phyloP scores from a whole-genome alignment of 768 basidiomycete genomes.

The Rhodotorula babjevae region DNA sequence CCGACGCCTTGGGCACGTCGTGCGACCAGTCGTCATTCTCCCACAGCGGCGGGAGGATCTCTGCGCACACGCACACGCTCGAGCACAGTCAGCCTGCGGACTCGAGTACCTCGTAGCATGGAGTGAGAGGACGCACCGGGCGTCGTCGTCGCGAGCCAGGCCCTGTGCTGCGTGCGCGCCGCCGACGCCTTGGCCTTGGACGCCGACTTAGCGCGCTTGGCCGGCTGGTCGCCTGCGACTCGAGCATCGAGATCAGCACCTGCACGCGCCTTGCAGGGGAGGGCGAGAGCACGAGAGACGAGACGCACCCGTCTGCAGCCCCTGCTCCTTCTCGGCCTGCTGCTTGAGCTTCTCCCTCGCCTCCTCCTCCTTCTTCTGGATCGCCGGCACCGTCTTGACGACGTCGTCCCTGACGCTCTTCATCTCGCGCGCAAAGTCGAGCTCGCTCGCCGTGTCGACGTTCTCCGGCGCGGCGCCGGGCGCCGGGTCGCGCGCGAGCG shows the following conservation, averaged over 20 bases:
- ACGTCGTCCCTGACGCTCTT: constrained; percentile 66
- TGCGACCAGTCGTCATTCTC: constrained; percentile 12
- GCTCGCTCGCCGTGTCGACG: constrained; percentile 69
- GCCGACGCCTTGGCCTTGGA: not conserved
- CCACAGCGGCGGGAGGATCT: constrained; percentile 36
- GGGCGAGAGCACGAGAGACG: no score
- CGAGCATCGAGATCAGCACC: no score
- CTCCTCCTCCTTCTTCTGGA: constrained; percentile 30
- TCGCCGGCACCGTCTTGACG: constrained; percentile 44
- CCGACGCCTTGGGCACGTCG: not conserved
- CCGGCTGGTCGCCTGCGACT: not conserved
- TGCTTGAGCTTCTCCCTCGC: constrained; percentile 17
- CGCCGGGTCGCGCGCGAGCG: not conserved
- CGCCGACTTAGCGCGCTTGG: not conserved
- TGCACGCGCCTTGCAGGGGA: no score
- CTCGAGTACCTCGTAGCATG: no score
- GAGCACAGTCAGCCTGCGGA: not conserved
- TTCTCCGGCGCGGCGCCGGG: constrained; percentile 49
- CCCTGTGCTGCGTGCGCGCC: not conserved
- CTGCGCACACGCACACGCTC: not conserved
- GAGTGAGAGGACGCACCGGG: constrained; percentile 7
- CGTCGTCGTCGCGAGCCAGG: not conserved
- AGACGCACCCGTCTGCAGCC: constrained; percentile 1
- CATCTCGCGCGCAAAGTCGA: constrained; percentile 73
- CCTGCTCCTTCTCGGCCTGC: constrained; percentile 28